A percentile compares a stretch with the other conserved stretches of the same genome.
phyloP scores from a whole-genome alignment of 148 eudicot genomes.

The Diospyros lotus region DNA sequence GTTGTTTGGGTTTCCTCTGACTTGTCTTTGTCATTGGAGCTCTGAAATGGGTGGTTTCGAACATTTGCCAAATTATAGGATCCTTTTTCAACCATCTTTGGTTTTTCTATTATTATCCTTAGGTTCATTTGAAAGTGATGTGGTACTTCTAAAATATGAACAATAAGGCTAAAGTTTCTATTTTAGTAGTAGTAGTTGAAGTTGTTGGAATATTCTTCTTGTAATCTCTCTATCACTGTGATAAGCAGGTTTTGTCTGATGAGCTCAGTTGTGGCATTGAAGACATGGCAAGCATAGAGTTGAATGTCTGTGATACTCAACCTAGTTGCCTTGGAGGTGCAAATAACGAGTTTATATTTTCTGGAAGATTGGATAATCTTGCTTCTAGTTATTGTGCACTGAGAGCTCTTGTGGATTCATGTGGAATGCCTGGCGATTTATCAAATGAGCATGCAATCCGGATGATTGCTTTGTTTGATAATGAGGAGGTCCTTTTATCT shows the following conservation, averaged over 20 bases:
- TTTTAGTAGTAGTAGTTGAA: background rate
- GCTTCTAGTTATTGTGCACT: slow-evolving; percentile 95
- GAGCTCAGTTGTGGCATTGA: slow-evolving; percentile 67
- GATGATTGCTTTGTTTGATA: slow-evolving; percentile 92
- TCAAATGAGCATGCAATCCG: slow-evolving; percentile 72
- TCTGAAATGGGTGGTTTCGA: background rate
- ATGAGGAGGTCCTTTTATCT: slow-evolving; percentile 69
- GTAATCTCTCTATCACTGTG: slow-evolving; percentile 1
- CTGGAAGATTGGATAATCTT: slow-evolving; percentile 96
- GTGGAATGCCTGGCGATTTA: slow-evolving; percentile 54
- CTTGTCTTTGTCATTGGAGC: background rate
- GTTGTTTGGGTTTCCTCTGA: slow-evolving; percentile 3
- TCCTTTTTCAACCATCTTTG: background rate
- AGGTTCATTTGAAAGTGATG: background rate
- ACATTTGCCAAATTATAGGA: background rate
- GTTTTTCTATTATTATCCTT: background rate
- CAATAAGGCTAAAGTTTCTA: background rate
- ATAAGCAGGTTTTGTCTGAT: slow-evolving; percentile 70
- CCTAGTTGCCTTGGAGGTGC: slow-evolving; percentile 95
- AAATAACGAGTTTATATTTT: slow-evolving; percentile 89
- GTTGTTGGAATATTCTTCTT: background rate
- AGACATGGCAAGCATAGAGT: slow-evolving; percentile 73
- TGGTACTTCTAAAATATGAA: background rate
- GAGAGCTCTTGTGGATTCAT: slow-evolving; percentile 90
- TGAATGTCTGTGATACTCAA: slow-evolving; percentile 92